Base-by-base conservation (phyloP, 768 basidiomycete species). In the Astraeus odoratus region DNA sequence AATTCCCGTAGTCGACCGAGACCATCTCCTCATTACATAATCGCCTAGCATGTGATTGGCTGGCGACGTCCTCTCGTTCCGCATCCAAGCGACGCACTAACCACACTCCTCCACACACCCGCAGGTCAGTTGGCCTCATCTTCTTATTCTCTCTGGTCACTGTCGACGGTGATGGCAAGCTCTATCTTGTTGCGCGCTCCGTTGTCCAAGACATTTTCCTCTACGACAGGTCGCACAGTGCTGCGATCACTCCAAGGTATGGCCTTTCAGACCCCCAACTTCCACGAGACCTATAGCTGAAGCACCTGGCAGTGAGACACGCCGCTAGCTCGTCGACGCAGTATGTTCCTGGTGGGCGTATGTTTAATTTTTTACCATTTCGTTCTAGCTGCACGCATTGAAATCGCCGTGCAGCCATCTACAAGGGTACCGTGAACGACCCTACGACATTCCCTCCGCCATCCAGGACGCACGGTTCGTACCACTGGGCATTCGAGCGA, bases 401-500 rank as follows among this genome's bases (percentile, higher is more conserved):
- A 54, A 0, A 13, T 7, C 2, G 4, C 26, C 24, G n/a, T 23
- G 15, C 51, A 90, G 92, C 93, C 48, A 77, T 96, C 58, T 78
- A 85, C 69, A 79, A 80, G 62, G 96, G 95, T 41, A 87, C 90
- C 24, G 93, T 92, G 49, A 98, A 99, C 68, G 96, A 99, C 63
- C 87, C 94, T 2, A 92, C 88, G 2, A 70, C 81, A 8, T 97
- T 95, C 72, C 94, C 95, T 18, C 63, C 81, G 4, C 78, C 92
- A 4, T 84, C 78, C 48, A 83, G 77, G 59, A 65, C 78, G 1
- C 87, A 94, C 56, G 95, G 96, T 40, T 93, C 92, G 2, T 83
- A 96, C 67, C 95, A 82, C 64, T 82, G 80, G 81, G 83, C 92
- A 1, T 98, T 97, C 60, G 96, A 99, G 67, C 86, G 94, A 43